phyloP scores from a whole-genome alignment of 192 early-diverging fungal genomes.

The Coemansia sp. region DNA sequence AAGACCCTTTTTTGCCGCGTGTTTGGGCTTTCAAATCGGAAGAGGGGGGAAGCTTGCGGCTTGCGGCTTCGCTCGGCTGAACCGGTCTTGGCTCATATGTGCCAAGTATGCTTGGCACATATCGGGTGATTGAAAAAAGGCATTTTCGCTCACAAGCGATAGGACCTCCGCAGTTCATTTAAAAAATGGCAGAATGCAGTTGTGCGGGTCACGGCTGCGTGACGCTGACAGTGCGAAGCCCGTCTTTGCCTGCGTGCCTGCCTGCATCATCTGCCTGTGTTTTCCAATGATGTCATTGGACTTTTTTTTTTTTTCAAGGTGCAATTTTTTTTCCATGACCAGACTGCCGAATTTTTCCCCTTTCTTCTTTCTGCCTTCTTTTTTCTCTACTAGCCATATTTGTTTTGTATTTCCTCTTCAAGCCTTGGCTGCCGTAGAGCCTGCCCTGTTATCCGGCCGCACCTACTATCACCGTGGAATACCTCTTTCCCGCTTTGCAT shows the following conservation, averaged over 20 bases:
- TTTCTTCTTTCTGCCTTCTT: not conserved
- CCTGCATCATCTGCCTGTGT: not conserved
- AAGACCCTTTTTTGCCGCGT: no score
- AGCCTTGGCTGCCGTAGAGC: not conserved
- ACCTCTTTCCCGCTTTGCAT: not conserved
- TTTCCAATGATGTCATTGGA: not conserved
- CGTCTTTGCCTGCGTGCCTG: no score
- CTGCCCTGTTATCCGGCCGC: not conserved
- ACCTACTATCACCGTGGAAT: not conserved
- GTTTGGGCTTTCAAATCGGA: not conserved
- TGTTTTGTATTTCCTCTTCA: not conserved
- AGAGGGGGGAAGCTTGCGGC: not conserved
- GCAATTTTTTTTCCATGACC: not conserved
- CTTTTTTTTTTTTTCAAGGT: not conserved
- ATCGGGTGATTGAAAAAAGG: not conserved
- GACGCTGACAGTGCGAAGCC: no score
- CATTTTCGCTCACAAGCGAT: no score
- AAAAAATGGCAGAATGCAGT: not conserved
- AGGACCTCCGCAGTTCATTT: no score
- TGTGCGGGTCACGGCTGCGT: not conserved
- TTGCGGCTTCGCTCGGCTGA: not conserved
- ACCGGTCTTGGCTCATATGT: slow-evolving; percentile 1
- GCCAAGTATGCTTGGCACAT: not conserved
- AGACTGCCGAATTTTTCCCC: not conserved
- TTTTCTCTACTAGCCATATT: not conserved